Evolutionary conservation across 23 red algal species (phyloP).

Genomic region (Agarophyton chilense): DNA sequence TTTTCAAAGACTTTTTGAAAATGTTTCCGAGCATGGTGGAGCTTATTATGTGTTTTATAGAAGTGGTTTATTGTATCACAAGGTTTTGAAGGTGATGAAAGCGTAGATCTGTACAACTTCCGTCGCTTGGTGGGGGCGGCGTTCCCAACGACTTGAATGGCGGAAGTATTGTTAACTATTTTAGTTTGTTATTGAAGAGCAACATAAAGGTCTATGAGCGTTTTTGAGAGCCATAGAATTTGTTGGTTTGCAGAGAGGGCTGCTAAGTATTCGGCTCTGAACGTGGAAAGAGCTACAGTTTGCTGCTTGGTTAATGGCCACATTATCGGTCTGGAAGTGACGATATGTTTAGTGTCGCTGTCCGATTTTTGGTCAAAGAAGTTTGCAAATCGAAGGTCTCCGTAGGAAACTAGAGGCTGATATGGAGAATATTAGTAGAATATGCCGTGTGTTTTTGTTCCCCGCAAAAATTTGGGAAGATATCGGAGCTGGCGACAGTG

Average conservation of each 20-base stretch:
- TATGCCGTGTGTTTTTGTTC: not conserved
- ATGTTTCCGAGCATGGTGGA: not conserved
- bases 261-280: not conserved
- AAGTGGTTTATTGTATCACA: not conserved
- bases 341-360: not conserved
- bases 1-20: not conserved
- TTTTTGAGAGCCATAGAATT: not conserved
- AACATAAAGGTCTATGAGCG: not conserved
- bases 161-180: slow-evolving; percentile 8
- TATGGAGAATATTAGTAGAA: not conserved
- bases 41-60: not conserved
- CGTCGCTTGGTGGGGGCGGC: slow-evolving; percentile 1
- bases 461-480: not conserved
- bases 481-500: not conserved
- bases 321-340: slow-evolving; percentile 3
- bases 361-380: not conserved
- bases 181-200: not conserved
- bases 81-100: not conserved
- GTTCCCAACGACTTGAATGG: not conserved
- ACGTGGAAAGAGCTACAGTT: slow-evolving; percentile 10
- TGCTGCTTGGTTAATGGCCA: slow-evolving; percentile 10
- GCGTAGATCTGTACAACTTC: not conserved
- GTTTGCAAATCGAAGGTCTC: not conserved
- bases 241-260: not conserved
- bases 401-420: not conserved